Base-by-base conservation (phyloP, 108 stramenopile genomes). In the Skeletonema menzelii region DNA sequence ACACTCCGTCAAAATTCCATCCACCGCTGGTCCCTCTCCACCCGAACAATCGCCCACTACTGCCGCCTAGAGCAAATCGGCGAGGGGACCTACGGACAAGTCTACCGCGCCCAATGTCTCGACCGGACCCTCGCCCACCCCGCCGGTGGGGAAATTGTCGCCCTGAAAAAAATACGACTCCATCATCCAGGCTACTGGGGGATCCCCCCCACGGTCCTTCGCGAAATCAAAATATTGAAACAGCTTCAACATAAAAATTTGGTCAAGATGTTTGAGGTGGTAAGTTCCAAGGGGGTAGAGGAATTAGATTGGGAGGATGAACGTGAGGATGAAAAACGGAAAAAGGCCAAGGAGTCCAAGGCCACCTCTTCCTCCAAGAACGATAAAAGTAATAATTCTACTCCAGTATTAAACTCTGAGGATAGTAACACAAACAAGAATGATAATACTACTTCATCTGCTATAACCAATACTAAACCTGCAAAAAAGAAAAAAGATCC, bases 81-180 rank as follows among this genome's bases (percentile, higher is more conserved):
- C n/a, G 87, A 91, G 65, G 94, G 94, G 8, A 91, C 94, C 1
- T 95, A 95, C 58, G 94, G 94, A n/a, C 87, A 91, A 77, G 94
- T 95, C 12, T 95, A 95, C 59, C 62, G 81, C 35, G 91, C 91
- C 24, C 76, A 72, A 22, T 88, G 84, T 59, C 70, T 85, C 32
- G 85, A 87, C 56, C 68, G 80, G 12, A 67, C 40, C 0, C 65
- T 67, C 13, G 46, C 65, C 19, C 32, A 49, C 31, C 65, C 65
- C 44, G 20, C 28, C 26, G 63, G 66, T 6, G 71, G 79, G 32
- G 82, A 76, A 63, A 76, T 85, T 27, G 91, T 92, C 28, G 94
- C 94, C 14, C 68, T 95, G 22, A 95, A 95, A 72, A 92, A 92
- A 71, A 87, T 95, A 22, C 83, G 88, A 13, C 63, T 91, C 49